Base-by-base conservation (phyloP, 805 yeast species). In the Candida easanensis region DNA sequence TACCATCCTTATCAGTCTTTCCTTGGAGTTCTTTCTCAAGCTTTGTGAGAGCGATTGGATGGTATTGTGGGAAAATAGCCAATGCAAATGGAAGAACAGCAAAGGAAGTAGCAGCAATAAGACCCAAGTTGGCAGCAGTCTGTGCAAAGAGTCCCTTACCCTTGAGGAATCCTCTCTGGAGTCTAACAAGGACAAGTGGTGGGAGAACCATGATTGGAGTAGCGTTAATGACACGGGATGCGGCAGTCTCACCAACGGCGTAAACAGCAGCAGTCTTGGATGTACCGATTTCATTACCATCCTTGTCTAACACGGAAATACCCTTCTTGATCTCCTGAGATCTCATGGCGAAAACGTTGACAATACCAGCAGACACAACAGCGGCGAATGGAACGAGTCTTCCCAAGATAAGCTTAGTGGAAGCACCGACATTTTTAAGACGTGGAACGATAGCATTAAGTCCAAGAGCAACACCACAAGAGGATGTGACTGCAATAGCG, bases 351-450 rank as follows among this genome's bases (percentile, higher is more conserved):
- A 88, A 88, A n/a, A 93, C 97, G 54, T 93, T 93, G 31, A 89
- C 95, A 26, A 93, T 73, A 61, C 99, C 98, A 1, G 99, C 99
- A 40, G 93, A 82, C 1, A 90, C 97, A 27, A 93, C 99, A 2
- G 99, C 99, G 0, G 98, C 98, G 69, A 93, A 93, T 6, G 99
- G 99, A 11, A 93, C 96, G 44, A 93, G 73, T 53, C 99, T 82
- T 33, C 90, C 83, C 43, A 93, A 66, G 23, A 90, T 73, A 53
- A 83, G 66, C 58, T 73, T 80, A 2, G 97, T 79, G 45, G 70
- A 70, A 2, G 95, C 81, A n/a, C 76, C 63, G n/a, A 93, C 60
- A 26, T 74, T 70, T 54, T 77, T 84, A 57, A 93, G 70, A 50
- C 84, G 76, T 16, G 98, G 98, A n/a, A 93, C 97, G 23, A 89